phyloP scores from a whole-genome alignment of 1,284 basidiomycete genomes.

The Singerocomus rubriflavus region DNA sequence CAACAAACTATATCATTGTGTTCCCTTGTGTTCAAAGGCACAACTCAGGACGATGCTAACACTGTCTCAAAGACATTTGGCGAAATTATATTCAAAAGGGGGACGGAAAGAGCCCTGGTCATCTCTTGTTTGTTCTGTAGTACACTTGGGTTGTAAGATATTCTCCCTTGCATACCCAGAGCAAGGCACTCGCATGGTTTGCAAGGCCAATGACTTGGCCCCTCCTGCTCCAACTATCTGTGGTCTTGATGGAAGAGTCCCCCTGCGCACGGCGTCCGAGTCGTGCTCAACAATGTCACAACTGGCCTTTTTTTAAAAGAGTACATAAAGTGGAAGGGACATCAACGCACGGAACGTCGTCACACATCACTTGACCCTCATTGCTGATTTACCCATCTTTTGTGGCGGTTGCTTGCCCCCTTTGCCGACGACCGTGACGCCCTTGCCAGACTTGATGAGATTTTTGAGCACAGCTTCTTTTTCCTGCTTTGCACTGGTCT shows the following conservation, averaged over 20 bases:
- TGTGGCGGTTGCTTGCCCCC: slow-evolving; percentile 32
- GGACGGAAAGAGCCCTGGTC: background rate
- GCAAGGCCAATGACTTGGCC: background rate
- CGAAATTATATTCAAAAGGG: background rate
- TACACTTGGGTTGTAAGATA: background rate
- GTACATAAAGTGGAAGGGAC: background rate
- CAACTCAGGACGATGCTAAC: background rate
- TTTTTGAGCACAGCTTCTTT: slow-evolving; percentile 79
- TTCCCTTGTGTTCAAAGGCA: background rate
- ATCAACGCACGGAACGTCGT: slow-evolving; percentile 4
- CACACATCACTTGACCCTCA: slow-evolving; percentile 15
- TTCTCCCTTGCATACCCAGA: background rate
- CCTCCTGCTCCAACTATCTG: background rate
- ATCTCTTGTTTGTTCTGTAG: background rate
- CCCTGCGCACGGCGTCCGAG: background rate
- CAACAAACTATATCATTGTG: background rate
- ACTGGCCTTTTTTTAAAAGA: background rate
- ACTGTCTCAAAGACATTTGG: too few species aligned
- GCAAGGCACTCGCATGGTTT: background rate
- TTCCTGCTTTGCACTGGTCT: slow-evolving; percentile 62
- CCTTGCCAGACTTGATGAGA: slow-evolving; percentile 81
- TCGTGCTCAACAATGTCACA: background rate
- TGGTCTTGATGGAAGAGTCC: background rate
- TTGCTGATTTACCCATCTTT: slow-evolving; percentile 5
- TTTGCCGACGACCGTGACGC: slow-evolving; percentile 87